phyloP scores from a whole-genome alignment of 1,139 yeast genomes.

The Candida labiduridarum region DNA sequence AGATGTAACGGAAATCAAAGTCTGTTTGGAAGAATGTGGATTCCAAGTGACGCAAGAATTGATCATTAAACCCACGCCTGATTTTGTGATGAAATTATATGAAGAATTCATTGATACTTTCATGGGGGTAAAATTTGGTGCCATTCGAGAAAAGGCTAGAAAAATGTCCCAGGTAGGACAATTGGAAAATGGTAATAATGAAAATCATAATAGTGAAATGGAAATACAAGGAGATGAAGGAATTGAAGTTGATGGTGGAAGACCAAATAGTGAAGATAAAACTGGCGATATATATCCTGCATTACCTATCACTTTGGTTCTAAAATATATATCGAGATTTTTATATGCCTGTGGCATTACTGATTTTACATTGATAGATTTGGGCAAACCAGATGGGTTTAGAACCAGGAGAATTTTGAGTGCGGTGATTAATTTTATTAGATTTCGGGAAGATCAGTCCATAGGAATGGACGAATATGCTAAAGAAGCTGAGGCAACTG shows the following conservation, averaged over 20 bases:
- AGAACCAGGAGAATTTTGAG: slow-evolving; percentile 70
- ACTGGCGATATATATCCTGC: slow-evolving; percentile 33
- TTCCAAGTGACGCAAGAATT: slow-evolving; percentile 65
- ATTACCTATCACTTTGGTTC: slow-evolving; percentile 42
- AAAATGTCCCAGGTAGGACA: slow-evolving; percentile 3
- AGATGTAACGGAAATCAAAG: slow-evolving; percentile 63
- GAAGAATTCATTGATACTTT: slow-evolving; percentile 75
- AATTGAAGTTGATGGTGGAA: slow-evolving; percentile 13
- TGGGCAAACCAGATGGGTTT: slow-evolving; percentile 63
- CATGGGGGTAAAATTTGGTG: slow-evolving; percentile 58
- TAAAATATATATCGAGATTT: slow-evolving; percentile 62
- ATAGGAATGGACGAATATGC: slow-evolving; percentile 67
- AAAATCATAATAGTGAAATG: slow-evolving; percentile 10
- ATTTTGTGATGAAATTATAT: slow-evolving; percentile 60
- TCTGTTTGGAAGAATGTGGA: slow-evolving; percentile 65
- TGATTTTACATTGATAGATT: slow-evolving; percentile 75
- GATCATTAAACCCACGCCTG: slow-evolving; percentile 65
- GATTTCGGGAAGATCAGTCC: slow-evolving; percentile 79
- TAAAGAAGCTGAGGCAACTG: slow-evolving; percentile 52
- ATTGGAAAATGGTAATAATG: slow-evolving; percentile 2
- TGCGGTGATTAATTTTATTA: slow-evolving; percentile 82
- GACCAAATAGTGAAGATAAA: slow-evolving; percentile 12
- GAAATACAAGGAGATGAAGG: slow-evolving; percentile 29
- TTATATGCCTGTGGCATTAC: slow-evolving; percentile 73
- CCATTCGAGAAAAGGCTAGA: slow-evolving; percentile 28